Conservation (phyloP, 2,329 filamentous ascomycete genomes). For the Calonectria honghensis region DNA sequence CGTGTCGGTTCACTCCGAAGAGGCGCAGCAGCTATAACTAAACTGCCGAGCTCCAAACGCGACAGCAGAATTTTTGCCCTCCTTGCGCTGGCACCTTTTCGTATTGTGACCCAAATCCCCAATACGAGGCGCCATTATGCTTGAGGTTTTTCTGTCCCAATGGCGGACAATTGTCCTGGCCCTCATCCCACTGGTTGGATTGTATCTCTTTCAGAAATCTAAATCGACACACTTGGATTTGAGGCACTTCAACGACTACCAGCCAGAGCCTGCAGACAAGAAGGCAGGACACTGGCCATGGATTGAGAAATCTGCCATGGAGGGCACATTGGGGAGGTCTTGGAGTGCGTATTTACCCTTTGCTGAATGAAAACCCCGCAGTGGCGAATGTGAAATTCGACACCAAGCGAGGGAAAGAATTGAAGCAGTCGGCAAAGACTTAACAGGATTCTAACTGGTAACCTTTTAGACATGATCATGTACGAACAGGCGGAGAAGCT, state of each 20-base stretch:
- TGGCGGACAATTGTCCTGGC: constrained; percentile 15
- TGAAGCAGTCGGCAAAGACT: neutral
- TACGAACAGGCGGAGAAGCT: constrained; percentile 16
- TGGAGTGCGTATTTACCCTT: constrained; percentile 15
- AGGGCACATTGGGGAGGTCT: neutral
- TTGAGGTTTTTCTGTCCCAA: neutral
- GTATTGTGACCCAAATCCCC: neutral
- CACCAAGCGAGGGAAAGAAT: neutral
- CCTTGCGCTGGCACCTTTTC: neutral
- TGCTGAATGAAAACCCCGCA: neutral
- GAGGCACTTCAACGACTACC: constrained; percentile 9
- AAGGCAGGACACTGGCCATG: constrained; percentile 20
- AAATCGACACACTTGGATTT: neutral
- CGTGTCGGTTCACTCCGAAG: neutral
- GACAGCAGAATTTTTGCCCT: neutral
- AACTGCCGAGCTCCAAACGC: neutral
- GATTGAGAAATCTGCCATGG: constrained; percentile 10
- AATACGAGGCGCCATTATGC: constrained; percentile 8
- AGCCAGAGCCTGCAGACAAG: constrained; percentile 13
- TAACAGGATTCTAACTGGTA: neutral
- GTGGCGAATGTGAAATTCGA: neutral
- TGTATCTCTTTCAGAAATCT: neutral
- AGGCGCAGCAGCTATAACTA: neutral
- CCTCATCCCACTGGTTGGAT: neutral
- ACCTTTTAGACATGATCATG: constrained; percentile 13